Evolutionary conservation across 306 rosid species (phyloP).

Genomic region (Myrica gale): DNA sequence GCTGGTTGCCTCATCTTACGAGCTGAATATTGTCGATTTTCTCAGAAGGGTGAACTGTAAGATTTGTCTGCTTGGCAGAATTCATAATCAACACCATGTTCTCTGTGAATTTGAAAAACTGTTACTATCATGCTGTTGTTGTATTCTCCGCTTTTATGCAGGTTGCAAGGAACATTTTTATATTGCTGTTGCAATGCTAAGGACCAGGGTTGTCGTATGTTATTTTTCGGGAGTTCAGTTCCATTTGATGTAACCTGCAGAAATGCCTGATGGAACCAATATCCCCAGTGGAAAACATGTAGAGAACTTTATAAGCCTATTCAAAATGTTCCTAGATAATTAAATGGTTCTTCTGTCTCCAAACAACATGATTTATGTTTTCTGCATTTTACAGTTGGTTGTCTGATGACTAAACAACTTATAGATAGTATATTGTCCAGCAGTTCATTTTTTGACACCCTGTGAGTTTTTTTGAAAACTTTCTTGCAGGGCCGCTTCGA

Average conservation of each 20-base stretch:
- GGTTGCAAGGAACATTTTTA: background rate
- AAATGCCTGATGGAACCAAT: background rate
- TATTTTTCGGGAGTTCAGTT: background rate
- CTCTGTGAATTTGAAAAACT: background rate
- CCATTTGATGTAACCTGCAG: background rate
- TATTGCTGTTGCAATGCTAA: background rate
- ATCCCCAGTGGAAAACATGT: background rate
- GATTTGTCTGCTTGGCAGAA: background rate
- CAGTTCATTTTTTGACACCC: background rate
- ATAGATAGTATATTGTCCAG: background rate
- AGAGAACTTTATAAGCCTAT: background rate
- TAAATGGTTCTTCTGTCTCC: background rate
- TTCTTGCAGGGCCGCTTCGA: conserved; percentile 77
- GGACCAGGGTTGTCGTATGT: background rate
- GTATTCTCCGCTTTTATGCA: background rate
- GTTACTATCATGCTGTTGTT: background rate
- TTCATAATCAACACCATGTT: background rate
- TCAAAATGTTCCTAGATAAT: background rate
- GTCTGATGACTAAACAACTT: conserved; percentile 17
- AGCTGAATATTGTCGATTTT: background rate
- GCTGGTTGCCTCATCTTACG: background rate
- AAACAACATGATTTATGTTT: conserved; percentile 8
- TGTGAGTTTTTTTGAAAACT: conserved; percentile 17
- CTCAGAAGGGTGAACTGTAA: background rate
- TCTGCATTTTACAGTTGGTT: background rate